Conservation (phyloP, 2,329 filamentous ascomycete species). For the Aspergillus awamori region DNA sequence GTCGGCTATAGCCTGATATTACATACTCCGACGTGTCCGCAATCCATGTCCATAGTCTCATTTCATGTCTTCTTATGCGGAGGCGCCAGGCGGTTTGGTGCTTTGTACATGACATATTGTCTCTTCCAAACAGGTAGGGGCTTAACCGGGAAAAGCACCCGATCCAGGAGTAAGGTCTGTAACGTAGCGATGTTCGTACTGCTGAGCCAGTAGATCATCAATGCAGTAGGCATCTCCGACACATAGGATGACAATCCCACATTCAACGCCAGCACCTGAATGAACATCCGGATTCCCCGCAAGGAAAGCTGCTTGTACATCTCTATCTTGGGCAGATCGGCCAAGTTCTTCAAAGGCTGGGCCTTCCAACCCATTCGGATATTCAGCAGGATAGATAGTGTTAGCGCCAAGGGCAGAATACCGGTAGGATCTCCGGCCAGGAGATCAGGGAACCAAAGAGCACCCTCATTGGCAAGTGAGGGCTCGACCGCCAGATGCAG, state of each 20-base stretch:
- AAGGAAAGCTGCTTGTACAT: conserved; percentile 28
- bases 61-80: neutral
- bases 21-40: neutral
- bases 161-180: conserved; percentile 45
- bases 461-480: conserved; percentile 58
- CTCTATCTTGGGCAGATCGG: conserved; percentile 32
- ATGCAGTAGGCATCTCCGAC: conserved; percentile 46
- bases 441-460: conserved; percentile 64
- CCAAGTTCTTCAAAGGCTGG: conserved; percentile 20
- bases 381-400: conserved; percentile 53
- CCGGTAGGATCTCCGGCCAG: conserved; percentile 56
- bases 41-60: neutral
- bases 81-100: neutral
- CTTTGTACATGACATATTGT: conserved; percentile 35
- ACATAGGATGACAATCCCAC: conserved; percentile 37
- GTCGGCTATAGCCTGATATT: neutral
- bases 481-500: conserved; percentile 46
- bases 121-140: conserved; percentile 35
- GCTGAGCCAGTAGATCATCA: conserved; percentile 56
- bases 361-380: conserved; percentile 40
- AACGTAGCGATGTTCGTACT: conserved; percentile 47
- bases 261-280: conserved; percentile 45
- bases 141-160: conserved; percentile 41
- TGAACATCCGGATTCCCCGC: conserved; percentile 31
- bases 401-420: conserved; percentile 53